A percentile compares a stretch with the other conserved stretches of the same genome.
Conservation (phyloP, 495 filamentous ascomycete genomes). For the Ascobolus immersus region DNA sequence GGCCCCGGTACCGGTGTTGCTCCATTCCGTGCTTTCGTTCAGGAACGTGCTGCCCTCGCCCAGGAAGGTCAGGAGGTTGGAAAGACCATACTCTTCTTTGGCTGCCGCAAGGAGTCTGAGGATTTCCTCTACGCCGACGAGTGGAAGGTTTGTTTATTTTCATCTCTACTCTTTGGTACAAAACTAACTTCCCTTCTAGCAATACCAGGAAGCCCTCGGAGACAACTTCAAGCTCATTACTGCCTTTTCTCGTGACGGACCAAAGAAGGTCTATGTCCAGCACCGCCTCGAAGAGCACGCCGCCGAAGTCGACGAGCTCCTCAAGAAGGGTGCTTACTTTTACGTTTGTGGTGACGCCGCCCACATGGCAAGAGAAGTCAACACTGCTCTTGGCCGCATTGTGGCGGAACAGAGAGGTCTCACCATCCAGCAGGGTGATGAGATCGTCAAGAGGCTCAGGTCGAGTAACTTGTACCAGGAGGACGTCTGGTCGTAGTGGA, state of each 20-base stretch:
- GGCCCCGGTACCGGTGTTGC: constrained; percentile 93
- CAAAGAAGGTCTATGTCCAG: constrained; percentile 90
- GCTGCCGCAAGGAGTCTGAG: constrained; percentile 58
- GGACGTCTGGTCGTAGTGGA: no score
- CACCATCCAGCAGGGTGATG: constrained; percentile 63
- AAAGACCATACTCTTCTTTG: constrained; percentile 78
- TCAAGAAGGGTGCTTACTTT: constrained; percentile 74
- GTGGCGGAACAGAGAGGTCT: constrained; percentile 59
- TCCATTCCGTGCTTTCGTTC: constrained; percentile 83
- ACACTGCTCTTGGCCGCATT: constrained; percentile 56
- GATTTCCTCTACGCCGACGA: constrained; percentile 85
- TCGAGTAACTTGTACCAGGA: constrained; percentile 87
- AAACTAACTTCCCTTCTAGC: constrained; percentile 22
- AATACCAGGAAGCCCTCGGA: constrained; percentile 56
- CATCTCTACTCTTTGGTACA: constrained; percentile 4
- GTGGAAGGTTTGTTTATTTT: constrained; percentile 53
- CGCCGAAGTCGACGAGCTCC: constrained; percentile 61
- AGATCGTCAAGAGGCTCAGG: constrained; percentile 88
- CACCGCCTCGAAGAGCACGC: constrained; percentile 66
- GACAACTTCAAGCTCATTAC: constrained; percentile 68
- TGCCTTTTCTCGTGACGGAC: constrained; percentile 70
- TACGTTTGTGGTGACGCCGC: constrained; percentile 97
- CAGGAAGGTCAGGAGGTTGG: constrained; percentile 64
- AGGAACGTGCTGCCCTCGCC: constrained; percentile 65
- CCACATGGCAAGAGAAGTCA: constrained; percentile 96